These are phyloP conservation scores for Barbarea vulgaris DNA, from an alignment of 345 rosid genomes.

Conservation along the genomic window DNA sequence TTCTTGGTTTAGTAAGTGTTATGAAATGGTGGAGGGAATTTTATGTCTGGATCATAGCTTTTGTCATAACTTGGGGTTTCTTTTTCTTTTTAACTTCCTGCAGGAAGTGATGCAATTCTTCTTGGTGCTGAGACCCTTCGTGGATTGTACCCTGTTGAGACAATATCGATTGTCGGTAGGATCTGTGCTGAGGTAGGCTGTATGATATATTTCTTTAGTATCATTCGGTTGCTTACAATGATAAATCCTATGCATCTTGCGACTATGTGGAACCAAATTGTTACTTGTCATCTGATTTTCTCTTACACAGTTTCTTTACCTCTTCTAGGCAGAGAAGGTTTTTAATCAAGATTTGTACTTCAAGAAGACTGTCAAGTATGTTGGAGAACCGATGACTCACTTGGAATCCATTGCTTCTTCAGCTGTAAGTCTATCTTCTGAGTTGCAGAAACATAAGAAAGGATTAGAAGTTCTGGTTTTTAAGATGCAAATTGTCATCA, in stretches of 20 bases:
- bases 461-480: background rate
- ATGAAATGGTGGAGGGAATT: background rate
- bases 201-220: background rate
- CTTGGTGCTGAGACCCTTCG: conserved; percentile 96
- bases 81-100: conserved; percentile 17
- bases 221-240: background rate
- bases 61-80: conserved; percentile 4
- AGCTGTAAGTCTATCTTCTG: conserved; percentile 58
- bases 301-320: background rate
- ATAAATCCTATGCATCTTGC: background rate
- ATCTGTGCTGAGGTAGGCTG: conserved; percentile 83
- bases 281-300: conserved; percentile 1
- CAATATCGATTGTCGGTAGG: conserved; percentile 77
- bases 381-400: conserved; percentile 96
- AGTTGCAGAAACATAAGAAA: background rate
- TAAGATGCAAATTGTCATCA: background rate
- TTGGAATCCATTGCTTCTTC: conserved; percentile 97
- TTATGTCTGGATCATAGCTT: background rate
- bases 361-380: conserved; percentile 86
- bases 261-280: background rate
- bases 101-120: conserved; percentile 94
- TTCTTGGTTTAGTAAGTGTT: conserved; percentile 4
- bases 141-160: conserved; percentile 92
- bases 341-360: conserved; percentile 89
- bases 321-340: conserved; percentile 88